Evolutionary conservation across 2,329 filamentous ascomycete species (phyloP), one percentile per base, ranked within the genome.

Genomic region (Cadophora malorum): DNA sequence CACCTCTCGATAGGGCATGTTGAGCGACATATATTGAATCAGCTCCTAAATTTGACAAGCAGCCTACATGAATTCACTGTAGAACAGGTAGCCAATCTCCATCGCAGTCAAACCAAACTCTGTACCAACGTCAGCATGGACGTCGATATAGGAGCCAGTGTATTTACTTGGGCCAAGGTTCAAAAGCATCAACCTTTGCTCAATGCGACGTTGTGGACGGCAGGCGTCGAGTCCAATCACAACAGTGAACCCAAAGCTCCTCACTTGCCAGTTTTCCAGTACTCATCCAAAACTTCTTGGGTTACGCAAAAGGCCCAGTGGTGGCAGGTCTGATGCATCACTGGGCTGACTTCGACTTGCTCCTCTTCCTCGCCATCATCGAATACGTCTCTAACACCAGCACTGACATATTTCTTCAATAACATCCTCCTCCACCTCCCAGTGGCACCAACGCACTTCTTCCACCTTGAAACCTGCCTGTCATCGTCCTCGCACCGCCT

Each of bases 241-340:
- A 10, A 9, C 8, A 38, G 35, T 14, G 12, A 38, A 38, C 7
- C 35, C 41, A 12, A 5, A 5, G 41, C 41, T 45, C 19, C 45
- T 67, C 55, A 68, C 25, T 68, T 65, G 14, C 62, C 49, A 4
- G 62, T 62, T 35, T 23, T 68, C 84, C 83, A 86, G 58, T 80
- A 83, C 55, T 78, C 78, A 76, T 86, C 83, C 69, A 86, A 69
- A 63, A 80, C 80, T 65, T 82, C 80, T 75, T 86, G 84, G 47
- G 82, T 78, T 3, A 85, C 80, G 74, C 85, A 83, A 74, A 80
- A 85, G 0, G 82, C 84, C 85, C 84, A 86, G 72, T 87, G 84
- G 73, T 85, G 83, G 69, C 84, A 86, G 6, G 84, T 86, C 78
- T 86, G 84, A 76, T 86, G 84, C 73, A 86, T 82, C 1, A 85